Conservation (phyloP, 441 rosid species). For the Pelargonium fulgidum region DNA sequence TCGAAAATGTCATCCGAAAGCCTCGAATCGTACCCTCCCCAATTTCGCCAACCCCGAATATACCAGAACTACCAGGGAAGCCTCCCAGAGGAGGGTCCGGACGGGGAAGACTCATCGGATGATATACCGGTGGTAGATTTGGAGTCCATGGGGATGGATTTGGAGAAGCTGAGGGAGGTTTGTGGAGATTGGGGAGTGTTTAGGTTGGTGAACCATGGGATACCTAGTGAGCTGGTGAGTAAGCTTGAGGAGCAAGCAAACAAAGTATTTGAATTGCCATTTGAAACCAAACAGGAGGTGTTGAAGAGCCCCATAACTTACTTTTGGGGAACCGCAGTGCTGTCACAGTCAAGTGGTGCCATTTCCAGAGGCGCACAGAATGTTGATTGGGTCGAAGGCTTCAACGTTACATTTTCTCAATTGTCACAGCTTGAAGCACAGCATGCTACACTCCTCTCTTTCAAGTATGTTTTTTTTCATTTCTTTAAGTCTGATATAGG, state of each 20-base stretch:
- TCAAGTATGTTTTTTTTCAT: constrained; percentile 38
- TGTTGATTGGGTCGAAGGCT: constrained; percentile 55
- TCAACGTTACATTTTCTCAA: constrained; percentile 43
- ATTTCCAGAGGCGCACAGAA: constrained; percentile 26
- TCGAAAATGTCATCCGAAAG: background rate
- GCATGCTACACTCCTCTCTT: constrained; percentile 32
- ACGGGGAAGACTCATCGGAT: constrained; percentile 14
- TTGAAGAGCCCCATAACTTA: constrained; percentile 44
- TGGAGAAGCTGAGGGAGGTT: constrained; percentile 40
- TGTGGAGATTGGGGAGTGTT: constrained; percentile 66
- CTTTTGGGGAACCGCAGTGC: constrained; percentile 67
- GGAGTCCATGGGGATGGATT: constrained; percentile 25
- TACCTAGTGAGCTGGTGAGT: constrained; percentile 36
- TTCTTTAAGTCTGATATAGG: too few species aligned
- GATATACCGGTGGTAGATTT: constrained; percentile 43
- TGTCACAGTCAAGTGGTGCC: constrained; percentile 45
- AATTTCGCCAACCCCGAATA: background rate
- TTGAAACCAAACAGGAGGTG: constrained; percentile 40
- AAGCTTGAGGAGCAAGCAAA: constrained; percentile 37
- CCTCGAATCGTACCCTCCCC: background rate
- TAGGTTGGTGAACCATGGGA: constrained; percentile 62
- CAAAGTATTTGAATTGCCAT: constrained; percentile 39
- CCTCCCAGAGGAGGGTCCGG: too few species aligned
- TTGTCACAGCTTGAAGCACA: constrained; percentile 28
- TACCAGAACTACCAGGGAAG: too few species aligned